Conservation (phyloP, 2,329 filamentous ascomycete genomes). For the Ascochyta clinopodiicola region DNA sequence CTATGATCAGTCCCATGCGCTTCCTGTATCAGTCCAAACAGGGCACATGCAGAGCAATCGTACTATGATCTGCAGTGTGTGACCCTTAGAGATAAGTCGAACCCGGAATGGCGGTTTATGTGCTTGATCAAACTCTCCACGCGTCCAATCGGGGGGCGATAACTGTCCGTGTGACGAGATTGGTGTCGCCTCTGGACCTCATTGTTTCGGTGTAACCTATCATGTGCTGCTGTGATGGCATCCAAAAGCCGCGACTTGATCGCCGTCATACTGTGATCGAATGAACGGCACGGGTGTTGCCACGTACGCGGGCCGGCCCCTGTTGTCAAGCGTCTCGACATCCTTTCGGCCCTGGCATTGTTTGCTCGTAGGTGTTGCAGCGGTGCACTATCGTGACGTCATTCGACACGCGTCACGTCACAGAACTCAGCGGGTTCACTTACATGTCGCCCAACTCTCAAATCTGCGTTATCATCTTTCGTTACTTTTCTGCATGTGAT, state of each 20-base stretch:
- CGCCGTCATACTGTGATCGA: not conserved
- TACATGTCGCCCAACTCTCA: not conserved
- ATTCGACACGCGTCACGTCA: not conserved
- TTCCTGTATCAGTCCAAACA: not conserved
- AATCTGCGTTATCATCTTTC: too few relatives aligned
- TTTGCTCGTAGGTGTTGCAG: not conserved
- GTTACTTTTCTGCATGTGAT: too few relatives aligned
- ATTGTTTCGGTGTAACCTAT: not conserved
- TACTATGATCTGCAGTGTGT: not conserved
- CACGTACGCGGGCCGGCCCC: constrained; percentile 4
- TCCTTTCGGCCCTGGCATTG: not conserved
- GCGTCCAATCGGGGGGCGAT: not conserved
- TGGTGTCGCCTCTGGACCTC: not conserved
- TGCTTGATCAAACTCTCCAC: not conserved
- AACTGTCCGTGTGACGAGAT: not conserved
- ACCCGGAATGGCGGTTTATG: not conserved
- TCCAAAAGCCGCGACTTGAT: not conserved
- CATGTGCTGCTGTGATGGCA: not conserved
- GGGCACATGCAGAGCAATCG: not conserved
- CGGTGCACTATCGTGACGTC: not conserved
- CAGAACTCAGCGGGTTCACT: not conserved
- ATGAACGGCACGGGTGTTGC: not conserved
- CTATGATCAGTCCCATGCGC: not conserved
- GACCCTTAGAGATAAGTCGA: not conserved
- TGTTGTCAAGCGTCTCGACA: not conserved